Evolutionary conservation across 2,329 filamentous ascomycete species (phyloP).

Genomic region (Blastomyces emzantsi): DNA sequence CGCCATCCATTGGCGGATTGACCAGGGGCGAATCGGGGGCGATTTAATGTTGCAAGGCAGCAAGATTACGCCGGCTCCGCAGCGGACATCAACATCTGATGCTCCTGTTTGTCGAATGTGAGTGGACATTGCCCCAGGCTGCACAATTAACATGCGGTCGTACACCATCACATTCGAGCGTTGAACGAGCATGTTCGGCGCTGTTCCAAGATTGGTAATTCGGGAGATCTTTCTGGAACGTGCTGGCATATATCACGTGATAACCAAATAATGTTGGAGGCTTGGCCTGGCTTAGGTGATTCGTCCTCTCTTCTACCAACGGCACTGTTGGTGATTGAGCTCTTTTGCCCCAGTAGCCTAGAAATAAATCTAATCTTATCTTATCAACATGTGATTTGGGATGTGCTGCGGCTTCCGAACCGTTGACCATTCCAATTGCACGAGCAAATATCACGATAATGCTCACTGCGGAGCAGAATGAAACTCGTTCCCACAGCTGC

Average conservation of each 20-base stretch:
- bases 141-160: not conserved
- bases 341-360: no score
- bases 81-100: not conserved
- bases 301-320: no score
- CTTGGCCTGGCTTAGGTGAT: no score
- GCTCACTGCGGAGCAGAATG: not conserved
- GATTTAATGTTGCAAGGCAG: not conserved
- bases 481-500: not conserved
- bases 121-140: not conserved
- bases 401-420: not conserved
- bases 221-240: not conserved
- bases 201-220: not conserved
- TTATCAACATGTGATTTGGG: slow-evolving; percentile 4
- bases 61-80: not conserved
- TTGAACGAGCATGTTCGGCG: not conserved
- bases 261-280: no score
- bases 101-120: not conserved
- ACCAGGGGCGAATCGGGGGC: not conserved
- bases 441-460: not conserved
- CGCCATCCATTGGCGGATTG: not conserved
- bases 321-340: no score
- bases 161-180: not conserved
- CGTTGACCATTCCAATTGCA: not conserved
- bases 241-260: not conserved
- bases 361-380: slow-evolving; percentile 5